Base-by-base conservation (phyloP, 2,329 filamentous ascomycete genomes). In the Ilyonectria destructans region DNA sequence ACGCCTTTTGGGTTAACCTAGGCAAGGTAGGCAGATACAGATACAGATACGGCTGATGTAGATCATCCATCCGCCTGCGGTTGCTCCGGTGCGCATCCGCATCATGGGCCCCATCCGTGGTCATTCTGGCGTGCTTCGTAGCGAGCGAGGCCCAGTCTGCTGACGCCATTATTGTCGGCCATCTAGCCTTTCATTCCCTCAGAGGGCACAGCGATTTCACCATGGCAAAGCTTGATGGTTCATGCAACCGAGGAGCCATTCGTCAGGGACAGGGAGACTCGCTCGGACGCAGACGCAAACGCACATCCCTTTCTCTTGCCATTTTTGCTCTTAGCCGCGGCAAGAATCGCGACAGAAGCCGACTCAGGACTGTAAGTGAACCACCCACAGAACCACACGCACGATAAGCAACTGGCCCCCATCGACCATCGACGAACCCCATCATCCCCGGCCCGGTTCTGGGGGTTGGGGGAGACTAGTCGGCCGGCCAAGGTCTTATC, bases 81-180 rank as follows among this genome's bases (percentile, higher is more conserved):
- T 56, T 35, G 59, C 51, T 56, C 29, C 15, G 51, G 54, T 29
- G 40, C 40, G 45, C 19, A 23, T 46, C 31, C 15, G n/a, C 51
- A 35, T 54, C n/a, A 31, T 54, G 9, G 29, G 19, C 51, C 54
- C 29, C 21, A 26, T 45, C 4, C 7, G 52, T 43, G 40, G n/a
- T 6, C 37, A 23, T 43, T 66, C 58, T 58, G 58, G 58, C 64
- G 58, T 67, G 64, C 64, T 66, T 40, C 45, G 68, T 74, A 62
- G 64, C 71, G 73, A 74, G 70, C 62, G 62, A 65, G 45, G 26
- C 57, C 68, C 56, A 31, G 33, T 60, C 58, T 58, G 62, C 71
- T 75, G 69, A 75, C 73, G 73, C 68, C 71, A 75, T 74, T 73
- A 31, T 49, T 67, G 35, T 7, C 33, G 40, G 40, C 1, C 15